Evolutionary conservation across 1,284 basidiomycete genomes (phyloP).

Genomic region (Golubevia sp.): DNA sequence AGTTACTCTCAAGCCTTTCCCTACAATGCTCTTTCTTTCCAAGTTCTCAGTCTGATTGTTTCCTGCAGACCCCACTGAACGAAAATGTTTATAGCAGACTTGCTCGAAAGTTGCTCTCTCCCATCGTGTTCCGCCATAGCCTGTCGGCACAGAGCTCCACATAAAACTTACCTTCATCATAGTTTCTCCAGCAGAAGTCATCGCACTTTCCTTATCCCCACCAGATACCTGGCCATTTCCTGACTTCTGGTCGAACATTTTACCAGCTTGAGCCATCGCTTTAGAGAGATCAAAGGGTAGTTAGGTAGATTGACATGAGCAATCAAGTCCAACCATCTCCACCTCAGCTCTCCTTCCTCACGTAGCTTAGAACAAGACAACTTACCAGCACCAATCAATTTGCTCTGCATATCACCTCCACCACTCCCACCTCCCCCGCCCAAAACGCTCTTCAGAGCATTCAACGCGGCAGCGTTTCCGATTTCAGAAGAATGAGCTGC

Average conservation of each 20-base stretch:
- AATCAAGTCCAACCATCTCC: too few relatives aligned
- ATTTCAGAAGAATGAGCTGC: slow-evolving; percentile 32
- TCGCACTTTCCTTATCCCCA: slow-evolving; percentile 38
- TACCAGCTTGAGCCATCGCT: slow-evolving; percentile 16
- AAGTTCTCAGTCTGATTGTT: too few relatives aligned
- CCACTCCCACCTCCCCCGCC: slow-evolving; percentile 18
- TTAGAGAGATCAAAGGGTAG: neutral
- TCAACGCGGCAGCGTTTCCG: slow-evolving; percentile 46
- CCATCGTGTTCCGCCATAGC: too few relatives aligned
- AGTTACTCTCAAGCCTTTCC: too few relatives aligned
- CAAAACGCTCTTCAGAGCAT: slow-evolving; percentile 33
- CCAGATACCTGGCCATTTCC: slow-evolving; percentile 33
- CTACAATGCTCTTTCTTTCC: too few relatives aligned
- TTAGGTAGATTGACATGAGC: neutral
- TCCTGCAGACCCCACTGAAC: too few relatives aligned
- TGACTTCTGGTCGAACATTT: slow-evolving; percentile 37
- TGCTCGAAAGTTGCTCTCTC: too few relatives aligned
- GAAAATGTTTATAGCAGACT: too few relatives aligned
- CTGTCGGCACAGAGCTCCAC: too few relatives aligned
- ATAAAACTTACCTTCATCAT: slow-evolving; percentile 21
- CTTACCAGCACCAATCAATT: slow-evolving; percentile 22
- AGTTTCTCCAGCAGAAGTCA: slow-evolving; percentile 41
- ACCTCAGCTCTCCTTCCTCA: neutral
- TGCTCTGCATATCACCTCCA: slow-evolving; percentile 31
- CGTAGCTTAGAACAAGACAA: neutral